Percentiles rank a stretch among this genome's conserved stretches.
phyloP scores from a whole-genome alignment of 2,329 filamentous ascomycete species.

The Aotearoamyces nothofagi region DNA sequence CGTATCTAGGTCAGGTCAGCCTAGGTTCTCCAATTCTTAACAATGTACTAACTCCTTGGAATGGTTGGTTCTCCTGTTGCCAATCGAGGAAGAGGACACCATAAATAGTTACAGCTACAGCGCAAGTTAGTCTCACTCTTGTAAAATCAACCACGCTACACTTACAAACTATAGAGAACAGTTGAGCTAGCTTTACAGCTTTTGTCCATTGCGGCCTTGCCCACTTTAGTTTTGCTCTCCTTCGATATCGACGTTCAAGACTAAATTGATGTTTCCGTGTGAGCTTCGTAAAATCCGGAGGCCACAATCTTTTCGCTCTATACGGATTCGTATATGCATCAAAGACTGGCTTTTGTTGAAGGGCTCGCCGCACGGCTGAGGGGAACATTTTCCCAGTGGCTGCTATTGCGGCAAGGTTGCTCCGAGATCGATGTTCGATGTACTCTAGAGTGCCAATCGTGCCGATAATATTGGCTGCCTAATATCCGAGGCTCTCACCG shows the following conservation, averaged over 20 bases:
- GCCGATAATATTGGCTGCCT: no score
- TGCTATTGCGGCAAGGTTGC: no score
- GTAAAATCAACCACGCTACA: background rate
- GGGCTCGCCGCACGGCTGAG: conserved; percentile 27
- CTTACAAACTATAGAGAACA: conserved; percentile 17
- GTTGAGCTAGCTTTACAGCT: conserved; percentile 46
- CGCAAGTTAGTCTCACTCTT: background rate
- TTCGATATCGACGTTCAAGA: conserved; percentile 66
- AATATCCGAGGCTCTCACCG: no score
- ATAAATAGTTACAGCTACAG: conserved; percentile 35
- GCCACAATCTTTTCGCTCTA: conserved; percentile 59
- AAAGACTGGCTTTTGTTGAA: conserved; percentile 18
- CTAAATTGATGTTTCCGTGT: conserved; percentile 59
- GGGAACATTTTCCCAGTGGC: conserved; percentile 34
- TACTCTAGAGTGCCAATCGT: no score
- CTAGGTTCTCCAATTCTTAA: conserved; percentile 1
- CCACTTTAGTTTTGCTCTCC: conserved; percentile 46
- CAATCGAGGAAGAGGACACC: conserved; percentile 48
- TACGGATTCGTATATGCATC: conserved; percentile 33
- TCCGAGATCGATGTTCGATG: no score
- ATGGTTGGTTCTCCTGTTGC: conserved; percentile 26
- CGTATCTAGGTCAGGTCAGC: conserved; percentile 20
- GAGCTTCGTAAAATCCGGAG: conserved; percentile 58
- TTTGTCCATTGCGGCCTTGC: conserved; percentile 50
- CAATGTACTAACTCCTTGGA: conserved; percentile 32